These are phyloP conservation scores for Melanogaster broomeanus DNA, from an alignment of 768 basidiomycete species.

Conservation along the genomic window DNA sequence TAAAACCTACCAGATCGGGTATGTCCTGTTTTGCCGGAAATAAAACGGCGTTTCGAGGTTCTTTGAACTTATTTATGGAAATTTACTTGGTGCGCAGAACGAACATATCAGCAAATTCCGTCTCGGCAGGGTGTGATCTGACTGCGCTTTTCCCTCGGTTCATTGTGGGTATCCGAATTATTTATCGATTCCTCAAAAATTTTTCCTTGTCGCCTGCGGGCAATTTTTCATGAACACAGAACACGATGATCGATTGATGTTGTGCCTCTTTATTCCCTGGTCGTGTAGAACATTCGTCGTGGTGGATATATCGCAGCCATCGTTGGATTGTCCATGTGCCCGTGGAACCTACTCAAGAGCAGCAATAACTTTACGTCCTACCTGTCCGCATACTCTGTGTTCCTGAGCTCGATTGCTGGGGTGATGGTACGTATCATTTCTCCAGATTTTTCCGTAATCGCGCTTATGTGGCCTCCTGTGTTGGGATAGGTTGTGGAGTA, in stretches of 20 bases:
- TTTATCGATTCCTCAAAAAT: not conserved
- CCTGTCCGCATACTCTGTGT: constrained; percentile 80
- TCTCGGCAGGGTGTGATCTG: constrained; percentile 82
- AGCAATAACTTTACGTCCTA: constrained; percentile 81
- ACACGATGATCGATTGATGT: constrained; percentile 1
- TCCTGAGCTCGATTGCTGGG: constrained; percentile 77
- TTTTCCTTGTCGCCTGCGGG: not conserved
- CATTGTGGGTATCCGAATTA: constrained; percentile 47
- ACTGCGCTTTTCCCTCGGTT: constrained; percentile 78
- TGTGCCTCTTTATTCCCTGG: not conserved
- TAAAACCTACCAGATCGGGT: constrained; percentile 28
- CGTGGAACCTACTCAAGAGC: constrained; percentile 74
- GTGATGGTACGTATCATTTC: constrained; percentile 62
- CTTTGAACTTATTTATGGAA: constrained; percentile 2
- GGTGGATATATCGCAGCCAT: constrained; percentile 84
- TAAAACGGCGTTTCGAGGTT: constrained; percentile 19
- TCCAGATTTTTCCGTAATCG: not conserved
- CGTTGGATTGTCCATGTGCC: constrained; percentile 73
- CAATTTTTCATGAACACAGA: not conserved
- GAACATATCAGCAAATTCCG: constrained; percentile 81
- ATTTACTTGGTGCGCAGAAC: constrained; percentile 43
- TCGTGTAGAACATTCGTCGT: constrained; percentile 69
- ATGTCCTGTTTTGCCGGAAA: constrained; percentile 6
- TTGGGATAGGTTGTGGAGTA: constrained; percentile 68
- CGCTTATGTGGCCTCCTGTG: not conserved